Conservation (phyloP, 768 basidiomycete species). For the Xerocomus potaroensis region DNA sequence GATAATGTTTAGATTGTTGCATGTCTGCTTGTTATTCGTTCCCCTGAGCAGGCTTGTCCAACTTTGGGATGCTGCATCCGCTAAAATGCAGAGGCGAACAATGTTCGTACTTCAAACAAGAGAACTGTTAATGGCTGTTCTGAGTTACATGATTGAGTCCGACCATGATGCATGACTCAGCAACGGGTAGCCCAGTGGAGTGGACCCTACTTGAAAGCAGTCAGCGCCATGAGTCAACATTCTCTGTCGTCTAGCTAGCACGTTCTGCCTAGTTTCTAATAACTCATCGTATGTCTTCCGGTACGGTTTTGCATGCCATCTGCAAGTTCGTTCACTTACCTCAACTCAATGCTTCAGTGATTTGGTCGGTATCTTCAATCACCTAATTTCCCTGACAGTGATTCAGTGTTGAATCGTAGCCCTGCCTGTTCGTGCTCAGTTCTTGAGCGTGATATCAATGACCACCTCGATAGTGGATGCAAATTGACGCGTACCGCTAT, state of each 20-base stretch:
- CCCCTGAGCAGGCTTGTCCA: not conserved
- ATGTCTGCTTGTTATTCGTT: constrained; percentile 5
- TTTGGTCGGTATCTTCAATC: constrained; percentile 14
- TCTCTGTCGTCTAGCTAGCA: too few relatives aligned
- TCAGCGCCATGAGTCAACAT: too few relatives aligned
- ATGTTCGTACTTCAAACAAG: too few relatives aligned
- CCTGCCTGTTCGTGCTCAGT: constrained; percentile 48
- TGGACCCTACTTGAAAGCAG: too few relatives aligned
- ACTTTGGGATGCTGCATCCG: not conserved
- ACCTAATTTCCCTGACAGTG: not conserved
- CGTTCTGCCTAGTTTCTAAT: not conserved
- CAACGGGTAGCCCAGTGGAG: too few relatives aligned
- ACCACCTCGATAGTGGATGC: constrained; percentile 44
- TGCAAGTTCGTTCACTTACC: not conserved
- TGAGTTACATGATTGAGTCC: too few relatives aligned
- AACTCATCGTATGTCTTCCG: constrained; percentile 8
- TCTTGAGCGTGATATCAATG: constrained; percentile 41
- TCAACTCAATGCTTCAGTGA: constrained; percentile 11
- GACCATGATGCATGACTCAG: too few relatives aligned
- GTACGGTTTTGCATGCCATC: constrained; percentile 9
- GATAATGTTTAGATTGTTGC: constrained; percentile 10
- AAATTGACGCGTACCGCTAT: constrained; percentile 1
- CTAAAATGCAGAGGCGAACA: not conserved
- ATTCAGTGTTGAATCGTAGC: constrained; percentile 25
- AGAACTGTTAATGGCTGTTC: too few relatives aligned